Evolutionary conservation across 2,329 filamentous ascomycete species (phyloP).

Genomic region (Fusarium nisikadoi): DNA sequence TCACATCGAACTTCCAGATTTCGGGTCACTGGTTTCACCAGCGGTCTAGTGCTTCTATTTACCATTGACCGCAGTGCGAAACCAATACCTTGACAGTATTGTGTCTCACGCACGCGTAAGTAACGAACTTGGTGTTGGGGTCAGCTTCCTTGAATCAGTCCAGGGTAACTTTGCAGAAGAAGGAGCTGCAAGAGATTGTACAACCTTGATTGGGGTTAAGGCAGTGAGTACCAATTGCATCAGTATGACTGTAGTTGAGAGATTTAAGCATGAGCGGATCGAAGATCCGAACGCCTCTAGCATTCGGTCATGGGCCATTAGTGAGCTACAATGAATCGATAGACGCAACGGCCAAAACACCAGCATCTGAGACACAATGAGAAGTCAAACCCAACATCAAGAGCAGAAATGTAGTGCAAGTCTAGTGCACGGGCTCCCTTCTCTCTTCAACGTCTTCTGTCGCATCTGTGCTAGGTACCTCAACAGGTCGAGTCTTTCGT

Average conservation of each 20-base stretch:
- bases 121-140: neutral
- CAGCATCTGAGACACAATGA: neutral
- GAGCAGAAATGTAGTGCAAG: neutral
- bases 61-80: conserved; percentile 26
- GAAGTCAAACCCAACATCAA: neutral
- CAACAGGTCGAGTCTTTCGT: conserved; percentile 1
- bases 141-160: neutral
- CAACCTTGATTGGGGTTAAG: neutral
- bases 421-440: neutral
- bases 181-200: neutral
- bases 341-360: neutral
- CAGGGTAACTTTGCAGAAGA: neutral
- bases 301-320: neutral
- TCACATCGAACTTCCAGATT: conserved; percentile 1
- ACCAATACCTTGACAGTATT: conserved; percentile 3
- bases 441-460: conserved; percentile 4
- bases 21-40: conserved; percentile 19
- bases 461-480: neutral
- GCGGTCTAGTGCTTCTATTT: conserved; percentile 9
- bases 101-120: neutral
- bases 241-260: neutral
- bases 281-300: neutral
- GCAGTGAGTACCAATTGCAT: neutral
- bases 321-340: neutral
- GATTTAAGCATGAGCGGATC: neutral